Percentiles rank a stretch among this genome's conserved stretches.
Conservation (phyloP, 768 basidiomycete genomes). For the Agaricus subrufescens region DNA sequence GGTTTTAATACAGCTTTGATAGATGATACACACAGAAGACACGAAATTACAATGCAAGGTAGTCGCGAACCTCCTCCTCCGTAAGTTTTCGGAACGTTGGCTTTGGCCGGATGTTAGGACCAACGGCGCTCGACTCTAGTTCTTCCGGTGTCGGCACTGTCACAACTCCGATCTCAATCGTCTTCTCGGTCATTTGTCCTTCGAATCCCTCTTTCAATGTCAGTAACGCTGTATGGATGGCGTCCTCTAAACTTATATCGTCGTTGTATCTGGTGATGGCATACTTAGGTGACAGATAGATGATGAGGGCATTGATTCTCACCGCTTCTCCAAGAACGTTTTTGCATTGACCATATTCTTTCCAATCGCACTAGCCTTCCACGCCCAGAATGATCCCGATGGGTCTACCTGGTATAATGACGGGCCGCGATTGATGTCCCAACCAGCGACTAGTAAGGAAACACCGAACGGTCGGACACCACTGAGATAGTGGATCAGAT, state of each 20-base stretch:
- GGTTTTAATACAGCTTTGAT: constrained; percentile 1
- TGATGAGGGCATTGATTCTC: constrained; percentile 24
- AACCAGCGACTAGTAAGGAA: constrained; percentile 94
- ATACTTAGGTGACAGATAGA: constrained; percentile 17
- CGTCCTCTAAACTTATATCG: constrained; percentile 97
- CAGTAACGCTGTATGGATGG: constrained; percentile 96
- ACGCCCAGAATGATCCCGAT: constrained; percentile 98
- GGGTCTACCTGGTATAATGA: constrained; percentile 99
- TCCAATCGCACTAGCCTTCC: constrained; percentile 99
- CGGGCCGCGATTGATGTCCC: constrained; percentile 92
- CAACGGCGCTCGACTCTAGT: constrained; percentile 66
- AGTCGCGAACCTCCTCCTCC: constrained; percentile 97
- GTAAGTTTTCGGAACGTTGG: constrained; percentile 93
- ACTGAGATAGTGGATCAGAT: constrained; percentile 42
- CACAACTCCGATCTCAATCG: constrained; percentile 96
- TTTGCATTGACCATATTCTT: constrained; percentile 99
- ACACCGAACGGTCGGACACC: constrained; percentile 99
- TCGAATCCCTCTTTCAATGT: constrained; percentile 99
- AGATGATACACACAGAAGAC: constrained; percentile 11
- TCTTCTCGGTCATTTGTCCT: constrained; percentile 99
- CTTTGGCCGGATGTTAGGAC: constrained; percentile 63
- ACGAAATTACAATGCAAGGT: constrained; percentile 67
- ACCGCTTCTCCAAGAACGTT: constrained; percentile 99
- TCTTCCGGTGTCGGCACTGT: constrained; percentile 78
- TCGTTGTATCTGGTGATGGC: constrained; percentile 80